phyloP scores from a whole-genome alignment of 345 rosid species.

The Aquilaria sinensis region DNA sequence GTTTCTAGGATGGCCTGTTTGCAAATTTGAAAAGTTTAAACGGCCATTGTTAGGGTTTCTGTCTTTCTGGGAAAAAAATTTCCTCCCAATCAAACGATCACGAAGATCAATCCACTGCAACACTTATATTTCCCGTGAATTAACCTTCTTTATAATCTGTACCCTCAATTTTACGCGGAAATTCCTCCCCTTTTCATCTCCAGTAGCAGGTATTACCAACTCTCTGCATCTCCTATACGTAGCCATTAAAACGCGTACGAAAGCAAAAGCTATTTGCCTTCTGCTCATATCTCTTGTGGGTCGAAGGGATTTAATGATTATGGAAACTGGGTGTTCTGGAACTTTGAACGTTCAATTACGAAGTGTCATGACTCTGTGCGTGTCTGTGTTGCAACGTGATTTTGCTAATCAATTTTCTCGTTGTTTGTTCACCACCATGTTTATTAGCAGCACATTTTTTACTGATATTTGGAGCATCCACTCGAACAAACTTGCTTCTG shows the following conservation, averaged over 20 bases:
- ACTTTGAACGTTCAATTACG: not conserved
- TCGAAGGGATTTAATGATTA: not conserved
- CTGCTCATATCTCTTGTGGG: not conserved
- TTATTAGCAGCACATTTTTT: not conserved
- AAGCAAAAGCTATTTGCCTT: constrained; percentile 1
- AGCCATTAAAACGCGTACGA: not conserved
- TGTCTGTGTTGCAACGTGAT: not conserved
- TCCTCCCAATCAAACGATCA: constrained; percentile 13
- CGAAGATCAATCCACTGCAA: not conserved
- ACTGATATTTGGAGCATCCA: not conserved
- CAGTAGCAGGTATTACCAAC: constrained; percentile 1
- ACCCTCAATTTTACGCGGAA: not conserved
- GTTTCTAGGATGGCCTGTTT: not conserved
- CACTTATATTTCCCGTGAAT: not conserved
- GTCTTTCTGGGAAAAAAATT: not conserved
- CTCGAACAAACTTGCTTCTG: not conserved
- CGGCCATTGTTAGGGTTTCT: constrained; percentile 21
- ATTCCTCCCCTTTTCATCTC: constrained; percentile 1
- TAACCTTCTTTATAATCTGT: not conserved
- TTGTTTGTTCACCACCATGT: not conserved
- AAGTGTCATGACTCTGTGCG: not conserved
- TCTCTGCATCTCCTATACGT: not conserved
- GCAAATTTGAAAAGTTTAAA: constrained; percentile 9
- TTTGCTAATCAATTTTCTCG: not conserved
- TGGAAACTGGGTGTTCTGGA: constrained; percentile 1